Evolutionary conservation across 2,329 filamentous ascomycete genomes (phyloP), one percentile per base, ranked within the genome.

Genomic region (Fusarium chaquense): DNA sequence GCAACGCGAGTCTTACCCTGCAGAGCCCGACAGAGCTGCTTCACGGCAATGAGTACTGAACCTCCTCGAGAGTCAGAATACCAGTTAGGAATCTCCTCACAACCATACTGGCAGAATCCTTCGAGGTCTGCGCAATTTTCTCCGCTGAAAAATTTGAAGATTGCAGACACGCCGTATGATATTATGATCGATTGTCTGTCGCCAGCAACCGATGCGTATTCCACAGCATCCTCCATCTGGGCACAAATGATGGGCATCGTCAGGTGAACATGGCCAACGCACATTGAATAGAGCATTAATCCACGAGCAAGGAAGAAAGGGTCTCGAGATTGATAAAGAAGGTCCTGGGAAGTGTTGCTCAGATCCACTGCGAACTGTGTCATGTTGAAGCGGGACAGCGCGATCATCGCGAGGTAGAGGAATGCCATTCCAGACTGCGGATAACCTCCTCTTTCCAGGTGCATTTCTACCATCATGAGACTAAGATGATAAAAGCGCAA

Each of bases 81-180:
- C 92, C 92, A 94, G 51, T 90, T 88, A 2, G 88, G 87, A 61
- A 93, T 87, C 67, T 94, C 92, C 65, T 93, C 87, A 64, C 90
- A 91, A n/a, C 89, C 86, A 65, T 90, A 92, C 49, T 89, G 86
- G 71, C 90, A 91, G 75, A 89, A 92, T 0, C 85, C 85, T 76
- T 94, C 91, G 0, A 93, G 81, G 58, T 94, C 92, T 16, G 83
- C 82, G 49, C 89, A 83, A 62, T 93, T 90, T 67, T 93, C 88
- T 69, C 89, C 90, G 15, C 87, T 86, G 77, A 90, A 93, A 58
- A 94, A 86, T 69, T 87, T 89, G 72, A 91, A 86, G 67, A 88
- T 85, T 4, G 90, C 88, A 33, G 86, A 84, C 22, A 93, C 81
- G 0, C 91, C 92, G 53, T 91, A 88, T 71, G 90, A 91, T 12